Evolutionary conservation across 2,329 filamentous ascomycete genomes (phyloP), one percentile per base, ranked within the genome.

Genomic region (Clarireedia homoeocarpa): DNA sequence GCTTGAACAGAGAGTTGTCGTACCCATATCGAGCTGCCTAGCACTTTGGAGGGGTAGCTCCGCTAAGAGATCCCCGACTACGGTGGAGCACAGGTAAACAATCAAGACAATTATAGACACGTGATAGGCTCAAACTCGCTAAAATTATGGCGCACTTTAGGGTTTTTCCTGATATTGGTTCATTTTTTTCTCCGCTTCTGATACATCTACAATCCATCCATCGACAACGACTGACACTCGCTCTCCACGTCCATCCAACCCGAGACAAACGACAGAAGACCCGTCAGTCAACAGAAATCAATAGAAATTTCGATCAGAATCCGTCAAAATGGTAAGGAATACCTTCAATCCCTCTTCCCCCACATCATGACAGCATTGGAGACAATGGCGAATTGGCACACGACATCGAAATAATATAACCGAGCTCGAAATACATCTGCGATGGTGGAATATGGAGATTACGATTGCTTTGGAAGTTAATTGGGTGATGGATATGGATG

Each of bases 261-360:
- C 58, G 50, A 46, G 51, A 59, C 61, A 59, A 7, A 59, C 58
- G 65, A 69, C 66, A 63, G 66, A 69, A 68, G 67, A 69, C 65
- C 65, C 63, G 66, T 68, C 67, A 68, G 66, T 69, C 63, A 62
- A 48, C 39, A 47, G 42, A 58, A 62, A 54, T 30, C 46, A 59
- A 71, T 71, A 70, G 62, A 66, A 68, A 63, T 68, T 53, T 65
- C 64, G 59, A 63, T 70, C 68, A 72, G 71, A 77, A 77, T 79
- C 74, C 80, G 77, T 77, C 82, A 86, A 84, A 73, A 86, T 86
- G 83, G 83, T 86, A 81, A 83, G 82, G 60, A 67, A 54, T 59
- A n/a, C 58, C 60, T 50, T 36, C 40, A 23, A 36, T 50, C 56
- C 49, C 45, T 44, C 51, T 47, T 20, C 2, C 30, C 30, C 30